Percentiles rank a stretch among this genome's conserved stretches.
Evolutionary conservation across 148 eudicot species (phyloP).

Genomic region (Vaccinium corymbosum): DNA sequence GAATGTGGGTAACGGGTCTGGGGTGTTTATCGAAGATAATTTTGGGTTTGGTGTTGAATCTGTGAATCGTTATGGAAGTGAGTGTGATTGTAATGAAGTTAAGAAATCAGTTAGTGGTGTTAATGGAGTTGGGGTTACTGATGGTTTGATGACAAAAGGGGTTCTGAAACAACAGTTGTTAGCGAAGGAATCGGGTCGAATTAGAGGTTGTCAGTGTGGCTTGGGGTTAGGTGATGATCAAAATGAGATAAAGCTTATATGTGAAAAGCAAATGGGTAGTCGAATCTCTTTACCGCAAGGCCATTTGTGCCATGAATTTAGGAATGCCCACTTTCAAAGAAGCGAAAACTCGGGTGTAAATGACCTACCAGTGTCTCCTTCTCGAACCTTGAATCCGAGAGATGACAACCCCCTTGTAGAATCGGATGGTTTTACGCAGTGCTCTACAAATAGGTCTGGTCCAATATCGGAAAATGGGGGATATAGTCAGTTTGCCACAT

Average conservation of each 20-base stretch:
- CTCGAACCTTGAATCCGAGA: neutral
- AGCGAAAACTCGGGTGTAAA: neutral
- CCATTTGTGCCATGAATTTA: neutral
- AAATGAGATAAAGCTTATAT: neutral
- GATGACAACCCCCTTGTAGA: neutral
- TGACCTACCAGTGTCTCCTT: neutral
- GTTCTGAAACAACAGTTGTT: conserved; percentile 6
- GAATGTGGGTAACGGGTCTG: neutral
- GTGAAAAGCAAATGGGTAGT: neutral
- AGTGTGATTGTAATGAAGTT: conserved; percentile 9
- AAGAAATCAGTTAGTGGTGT: neutral
- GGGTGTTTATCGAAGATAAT: neutral
- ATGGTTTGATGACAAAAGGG: conserved; percentile 16
- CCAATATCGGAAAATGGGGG: neutral
- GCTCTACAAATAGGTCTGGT: neutral
- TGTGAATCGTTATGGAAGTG: neutral
- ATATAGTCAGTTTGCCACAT: neutral
- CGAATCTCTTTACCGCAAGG: neutral
- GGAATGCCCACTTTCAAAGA: neutral
- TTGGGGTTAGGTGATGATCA: conserved; percentile 10
- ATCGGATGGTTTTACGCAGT: neutral
- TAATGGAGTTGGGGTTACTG: neutral
- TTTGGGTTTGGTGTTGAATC: neutral
- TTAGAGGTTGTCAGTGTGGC: neutral
- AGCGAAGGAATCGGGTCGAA: neutral